A percentile compares a stretch with the other conserved stretches of the same genome.
Evolutionary conservation across 352 stramenopile species (phyloP).

Genomic region (Elongisporangium undulatum): DNA sequence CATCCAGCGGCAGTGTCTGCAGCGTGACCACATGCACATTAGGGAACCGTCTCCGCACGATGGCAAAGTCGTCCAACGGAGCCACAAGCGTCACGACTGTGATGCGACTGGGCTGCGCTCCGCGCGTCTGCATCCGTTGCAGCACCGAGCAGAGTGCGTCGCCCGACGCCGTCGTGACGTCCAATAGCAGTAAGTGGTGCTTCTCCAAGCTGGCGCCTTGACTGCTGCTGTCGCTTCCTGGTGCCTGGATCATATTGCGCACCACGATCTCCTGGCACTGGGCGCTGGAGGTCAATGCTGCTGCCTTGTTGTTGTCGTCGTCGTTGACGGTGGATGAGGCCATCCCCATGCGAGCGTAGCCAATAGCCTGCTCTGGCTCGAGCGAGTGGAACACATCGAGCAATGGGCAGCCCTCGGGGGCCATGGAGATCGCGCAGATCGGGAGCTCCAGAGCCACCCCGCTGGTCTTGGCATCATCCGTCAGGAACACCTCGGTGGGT

Average conservation of each 20-base stretch:
- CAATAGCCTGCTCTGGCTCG: not conserved
- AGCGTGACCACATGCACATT: not conserved
- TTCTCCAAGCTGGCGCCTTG: not conserved
- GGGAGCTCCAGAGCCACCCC: constrained; percentile 29
- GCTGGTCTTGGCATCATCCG: constrained; percentile 18
- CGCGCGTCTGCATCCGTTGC: not conserved
- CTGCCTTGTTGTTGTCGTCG: not conserved
- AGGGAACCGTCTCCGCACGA: not conserved
- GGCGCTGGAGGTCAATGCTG: not conserved
- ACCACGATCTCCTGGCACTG: not conserved
- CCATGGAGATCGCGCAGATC: constrained; percentile 29
- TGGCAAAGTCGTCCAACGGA: not conserved
- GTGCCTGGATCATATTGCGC: not conserved
- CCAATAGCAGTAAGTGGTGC: not conserved
- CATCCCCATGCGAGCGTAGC: not conserved
- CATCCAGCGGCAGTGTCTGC: not conserved
- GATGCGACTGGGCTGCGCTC: not conserved
- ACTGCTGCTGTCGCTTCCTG: not conserved
- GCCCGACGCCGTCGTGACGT: not conserved
- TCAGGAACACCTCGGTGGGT: constrained; percentile 22
- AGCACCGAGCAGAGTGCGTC: not conserved
- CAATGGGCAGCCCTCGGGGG: constrained; percentile 21
- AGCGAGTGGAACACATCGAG: constrained; percentile 20
- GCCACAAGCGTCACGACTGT: not conserved
- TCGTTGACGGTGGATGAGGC: not conserved